phyloP scores from a whole-genome alignment of 73 alveolate species.

The Tetrahymena thermophila region DNA sequence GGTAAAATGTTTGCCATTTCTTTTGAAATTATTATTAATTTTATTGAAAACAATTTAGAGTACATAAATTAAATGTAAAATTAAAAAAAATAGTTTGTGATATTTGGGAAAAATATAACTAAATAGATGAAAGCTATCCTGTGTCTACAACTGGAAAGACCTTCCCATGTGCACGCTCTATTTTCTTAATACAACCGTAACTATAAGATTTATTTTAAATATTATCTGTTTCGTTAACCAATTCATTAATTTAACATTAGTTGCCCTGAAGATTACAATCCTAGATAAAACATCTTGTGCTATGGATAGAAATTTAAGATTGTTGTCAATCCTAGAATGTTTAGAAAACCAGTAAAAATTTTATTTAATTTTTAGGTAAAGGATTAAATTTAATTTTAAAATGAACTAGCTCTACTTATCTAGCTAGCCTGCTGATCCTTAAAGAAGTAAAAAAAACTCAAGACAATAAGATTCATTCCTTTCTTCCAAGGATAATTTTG shows the following conservation, averaged over 20 bases:
- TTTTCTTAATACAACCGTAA: slow-evolving; percentile 22
- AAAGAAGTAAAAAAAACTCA: slow-evolving; percentile 28
- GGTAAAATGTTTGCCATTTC: neutral
- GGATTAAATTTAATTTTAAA: neutral
- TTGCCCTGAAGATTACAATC: slow-evolving; percentile 6
- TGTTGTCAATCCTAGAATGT: slow-evolving; percentile 35
- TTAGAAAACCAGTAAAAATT: slow-evolving; percentile 18
- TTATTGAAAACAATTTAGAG: neutral
- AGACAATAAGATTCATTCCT: slow-evolving; percentile 30
- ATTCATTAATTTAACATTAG: neutral
- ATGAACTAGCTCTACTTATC: neutral
- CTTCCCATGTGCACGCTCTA: slow-evolving; percentile 35
- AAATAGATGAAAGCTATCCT: slow-evolving; percentile 19
- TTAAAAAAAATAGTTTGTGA: neutral
- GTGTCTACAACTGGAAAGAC: slow-evolving; percentile 22
- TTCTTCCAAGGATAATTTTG: slow-evolving; percentile 22
- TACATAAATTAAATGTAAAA: neutral
- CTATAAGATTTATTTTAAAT: no score
- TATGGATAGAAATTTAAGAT: slow-evolving; percentile 34
- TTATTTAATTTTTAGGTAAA: neutral
- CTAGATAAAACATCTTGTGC: neutral
- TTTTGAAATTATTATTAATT: neutral
- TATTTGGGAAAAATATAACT: slow-evolving; percentile 21
- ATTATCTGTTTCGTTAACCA: no score
- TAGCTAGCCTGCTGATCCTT: slow-evolving; percentile 7